These are phyloP conservation scores for Xerocomus cyaneibrunnescens DNA, from an alignment of 1,284 basidiomycete species.

Conservation along the genomic window DNA sequence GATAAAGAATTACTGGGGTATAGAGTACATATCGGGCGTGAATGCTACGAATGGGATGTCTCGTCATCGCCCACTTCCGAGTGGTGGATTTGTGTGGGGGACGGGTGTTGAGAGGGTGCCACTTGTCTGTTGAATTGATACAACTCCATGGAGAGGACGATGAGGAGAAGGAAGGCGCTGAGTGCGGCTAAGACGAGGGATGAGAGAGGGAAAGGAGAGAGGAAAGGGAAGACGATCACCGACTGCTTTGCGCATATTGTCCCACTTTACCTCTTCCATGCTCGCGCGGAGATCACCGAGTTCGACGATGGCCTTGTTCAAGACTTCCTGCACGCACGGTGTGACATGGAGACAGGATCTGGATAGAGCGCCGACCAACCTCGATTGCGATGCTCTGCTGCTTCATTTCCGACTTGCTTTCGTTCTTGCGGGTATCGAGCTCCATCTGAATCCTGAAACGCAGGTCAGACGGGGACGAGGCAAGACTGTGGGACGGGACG, in stretches of 20 bases:
- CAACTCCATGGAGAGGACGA: conserved; percentile 69
- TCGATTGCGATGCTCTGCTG: conserved; percentile 87
- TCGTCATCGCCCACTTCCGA: conserved; percentile 16
- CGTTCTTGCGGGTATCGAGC: conserved; percentile 91
- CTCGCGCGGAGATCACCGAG: conserved; percentile 85
- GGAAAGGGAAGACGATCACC: conserved; percentile 47
- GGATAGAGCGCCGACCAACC: conserved; percentile 43
- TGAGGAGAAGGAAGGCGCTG: conserved; percentile 60
- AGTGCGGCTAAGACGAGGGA: conserved; percentile 51
- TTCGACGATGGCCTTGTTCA: conserved; percentile 83
- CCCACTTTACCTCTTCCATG: conserved; percentile 90
- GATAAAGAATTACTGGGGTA: conserved; percentile 17
- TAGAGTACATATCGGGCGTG: conserved; percentile 17
- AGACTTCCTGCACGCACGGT: conserved; percentile 55
- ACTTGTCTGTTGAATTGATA: conserved; percentile 40
- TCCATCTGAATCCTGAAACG: conserved; percentile 86
- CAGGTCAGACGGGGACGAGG: conserved; percentile 2
- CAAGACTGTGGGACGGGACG: conserved; percentile 29
- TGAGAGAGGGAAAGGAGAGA: neutral
- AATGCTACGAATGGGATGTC: conserved; percentile 19
- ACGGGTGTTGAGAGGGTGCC: conserved; percentile 35
- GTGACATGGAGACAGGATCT: neutral
- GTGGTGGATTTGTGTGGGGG: neutral
- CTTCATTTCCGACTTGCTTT: conserved; percentile 88
- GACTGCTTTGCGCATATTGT: conserved; percentile 85